These are phyloP conservation scores for Papiliotrema laurentii DNA, from an alignment of 1,284 basidiomycete species.

Conservation along the genomic window DNA sequence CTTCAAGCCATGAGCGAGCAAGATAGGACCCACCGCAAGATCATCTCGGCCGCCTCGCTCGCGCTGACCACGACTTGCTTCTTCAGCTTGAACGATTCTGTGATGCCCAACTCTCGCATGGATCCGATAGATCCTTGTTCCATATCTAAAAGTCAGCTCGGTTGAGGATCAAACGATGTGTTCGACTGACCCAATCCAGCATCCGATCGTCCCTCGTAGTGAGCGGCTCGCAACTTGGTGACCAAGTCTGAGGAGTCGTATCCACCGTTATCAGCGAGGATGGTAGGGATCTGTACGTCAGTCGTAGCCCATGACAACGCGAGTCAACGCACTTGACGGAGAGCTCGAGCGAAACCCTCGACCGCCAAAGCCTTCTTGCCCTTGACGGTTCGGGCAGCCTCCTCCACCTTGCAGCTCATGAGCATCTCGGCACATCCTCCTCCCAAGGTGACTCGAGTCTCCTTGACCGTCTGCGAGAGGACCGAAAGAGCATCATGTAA, in stretches of 20 bases:
- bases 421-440: constrained; percentile 98
- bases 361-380: constrained; percentile 96
- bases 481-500: constrained; percentile 97
- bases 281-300: constrained; percentile 71
- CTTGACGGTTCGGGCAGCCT: constrained; percentile 73
- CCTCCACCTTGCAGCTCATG: constrained; percentile 93
- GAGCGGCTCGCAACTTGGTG: constrained; percentile 81
- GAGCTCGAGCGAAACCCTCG: constrained; percentile 82
- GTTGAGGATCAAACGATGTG: not conserved
- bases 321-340: constrained; percentile 59
- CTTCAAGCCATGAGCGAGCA: not conserved
- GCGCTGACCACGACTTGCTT: constrained; percentile 90
- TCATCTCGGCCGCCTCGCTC: constrained; percentile 98
- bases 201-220: constrained; percentile 81
- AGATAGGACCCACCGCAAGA: constrained; percentile 66
- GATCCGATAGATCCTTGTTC: constrained; percentile 76
- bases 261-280: constrained; percentile 95
- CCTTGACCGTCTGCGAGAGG: constrained; percentile 94
- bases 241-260: constrained; percentile 97
- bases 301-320: not conserved
- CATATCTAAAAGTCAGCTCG: constrained; percentile 62
- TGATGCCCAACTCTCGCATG: constrained; percentile 83
- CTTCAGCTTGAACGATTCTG: constrained; percentile 97
- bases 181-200: constrained; percentile 71
- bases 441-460: constrained; percentile 88